Evolutionary conservation across 495 filamentous ascomycete species (phyloP), one percentile per base, ranked within the genome.

Genomic region (Diplogelasinospora grovesii): DNA sequence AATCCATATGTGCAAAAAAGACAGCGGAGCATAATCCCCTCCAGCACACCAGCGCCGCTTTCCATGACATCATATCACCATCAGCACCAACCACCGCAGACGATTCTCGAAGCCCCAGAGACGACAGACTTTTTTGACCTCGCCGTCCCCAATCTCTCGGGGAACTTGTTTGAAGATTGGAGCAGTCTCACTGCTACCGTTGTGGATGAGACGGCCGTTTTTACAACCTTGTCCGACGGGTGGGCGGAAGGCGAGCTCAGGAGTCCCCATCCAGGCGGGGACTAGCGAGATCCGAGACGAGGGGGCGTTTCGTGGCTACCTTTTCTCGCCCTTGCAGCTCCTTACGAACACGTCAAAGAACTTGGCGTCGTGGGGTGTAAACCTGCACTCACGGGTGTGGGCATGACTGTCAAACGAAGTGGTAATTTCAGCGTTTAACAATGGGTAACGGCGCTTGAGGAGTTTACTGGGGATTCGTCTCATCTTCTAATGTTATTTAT

Each of bases 71-170:
- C 50, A 15, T n/a, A 48, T 18, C 64, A 71, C 27, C 65, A 66
- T n/a, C 67, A 74, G 43, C 32, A 42, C 7, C 41, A 64, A 18
- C 67, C 63, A 49, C 41, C 32, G 22, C 41, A 43, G 31, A 33
- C 41, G 10, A 43, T 43, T 8, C 22, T 43, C n/a, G 41, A 43
- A 27, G 31, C 21, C 11, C 23, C 41, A 10, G 30, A 43, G 31
- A 10, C 22, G 5, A n/a, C n/a, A n/a, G 18, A 28, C 15, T 43
- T 43, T 32, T 43, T 33, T 13, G 19, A 33, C 20, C 22, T 34
- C 28, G 11, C 29, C 3, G 19, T 26, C 1, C 30, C 35, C 4
- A 47, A 36, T 18, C 27, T 39, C 6, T 32, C 34, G 4, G 36
- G 31, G 2, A 46, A 42, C 25, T 7, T 57, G 1, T 57, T 45